Evolutionary conservation across 2,329 filamentous ascomycete species (phyloP), one percentile per base, ranked within the genome.

Genomic region (Cucurbitaria berberidis): DNA sequence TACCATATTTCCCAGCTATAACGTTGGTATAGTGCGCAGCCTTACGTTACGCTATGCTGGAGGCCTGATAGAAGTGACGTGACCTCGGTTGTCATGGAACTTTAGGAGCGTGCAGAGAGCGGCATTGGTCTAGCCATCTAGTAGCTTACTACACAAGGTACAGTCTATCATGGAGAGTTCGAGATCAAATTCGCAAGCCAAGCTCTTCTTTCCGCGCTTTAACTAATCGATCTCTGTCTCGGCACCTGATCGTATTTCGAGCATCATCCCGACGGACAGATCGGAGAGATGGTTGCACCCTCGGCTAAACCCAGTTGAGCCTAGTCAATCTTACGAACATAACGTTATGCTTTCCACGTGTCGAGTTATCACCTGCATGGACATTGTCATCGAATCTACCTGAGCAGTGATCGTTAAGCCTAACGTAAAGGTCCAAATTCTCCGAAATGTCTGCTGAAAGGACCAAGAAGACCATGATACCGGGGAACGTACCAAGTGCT

Each of bases 401-500:
- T 9, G 3, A 9, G 5, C 21, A 11, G 5, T 24, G 21, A 46
- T n/a, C 19, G 13, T 32, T 10, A 15, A 49, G 22, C 59, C 34
- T 59, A 59, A 57, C 58, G 51, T 44, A 11, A 51, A 41, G 22
- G 24, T 44, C 19, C 15, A 44, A 21, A 54, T 8, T 42, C 57
- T 66, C 53, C 59, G 35, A 61, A 16, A 70, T 67, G 66, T 60
- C 66, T 59, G 55, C 50, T 51, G 55, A 48, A 36, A 58, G 51
- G 15, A 53, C 53, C n/a, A 62, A 48, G 29, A 69, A 66, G 42
- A 59, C 58, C 24, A 63, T 58, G 27, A 66, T 55, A n/a, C 50
- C 60, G 9, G 51, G 57, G 19, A 42, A 47, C 3, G 60, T 72
- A 9, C 69, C 69, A 24, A 48, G 55, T 6, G 39, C 41, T 4